Percentiles rank a stretch among this genome's conserved stretches.
Evolutionary conservation across 1,139 yeast genomes (phyloP).

Genomic region (Suhomyces kunorum): DNA sequence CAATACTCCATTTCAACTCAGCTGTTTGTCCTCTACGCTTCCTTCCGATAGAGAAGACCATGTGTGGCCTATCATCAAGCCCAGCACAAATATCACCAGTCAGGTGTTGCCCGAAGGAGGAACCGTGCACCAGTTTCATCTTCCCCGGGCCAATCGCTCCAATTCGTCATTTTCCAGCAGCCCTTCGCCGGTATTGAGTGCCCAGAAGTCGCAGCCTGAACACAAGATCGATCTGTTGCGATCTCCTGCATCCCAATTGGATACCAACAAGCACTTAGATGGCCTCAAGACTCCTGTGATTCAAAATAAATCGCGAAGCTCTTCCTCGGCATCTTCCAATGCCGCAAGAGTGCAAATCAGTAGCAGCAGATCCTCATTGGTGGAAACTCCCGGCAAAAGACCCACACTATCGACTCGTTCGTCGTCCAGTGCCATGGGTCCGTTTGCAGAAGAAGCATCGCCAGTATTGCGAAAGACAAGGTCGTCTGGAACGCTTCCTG

Average conservation of each 20-base stretch:
- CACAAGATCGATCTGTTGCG: background rate
- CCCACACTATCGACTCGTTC: conserved; percentile 17
- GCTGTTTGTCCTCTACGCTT: background rate
- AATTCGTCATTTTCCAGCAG: conserved; percentile 8
- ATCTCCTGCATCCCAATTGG: background rate
- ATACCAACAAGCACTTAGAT: background rate
- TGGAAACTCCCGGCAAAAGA: conserved; percentile 17
- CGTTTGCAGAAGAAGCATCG: conserved; percentile 7
- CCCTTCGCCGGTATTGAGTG: conserved; percentile 11
- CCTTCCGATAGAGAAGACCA: conserved; percentile 11
- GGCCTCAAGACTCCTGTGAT: background rate
- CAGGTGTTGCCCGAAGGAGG: conserved; percentile 14
- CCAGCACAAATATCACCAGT: conserved; percentile 13
- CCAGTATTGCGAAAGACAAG: conserved; percentile 18
- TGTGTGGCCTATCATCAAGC: conserved; percentile 17
- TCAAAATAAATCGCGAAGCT: conserved; percentile 16
- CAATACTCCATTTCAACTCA: conserved; percentile 9
- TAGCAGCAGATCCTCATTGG: conserved; percentile 23
- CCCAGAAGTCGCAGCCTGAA: conserved; percentile 3
- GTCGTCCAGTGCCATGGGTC: conserved; percentile 7
- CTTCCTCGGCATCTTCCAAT: conserved; percentile 33
- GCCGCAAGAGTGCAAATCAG: conserved; percentile 36
- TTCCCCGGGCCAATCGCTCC: conserved; percentile 7
- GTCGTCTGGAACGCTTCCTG: conserved; percentile 20
- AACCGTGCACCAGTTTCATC: conserved; percentile 12